phyloP scores from a whole-genome alignment of 2,329 filamentous ascomycete genomes.

The Colletotrichum magnum region DNA sequence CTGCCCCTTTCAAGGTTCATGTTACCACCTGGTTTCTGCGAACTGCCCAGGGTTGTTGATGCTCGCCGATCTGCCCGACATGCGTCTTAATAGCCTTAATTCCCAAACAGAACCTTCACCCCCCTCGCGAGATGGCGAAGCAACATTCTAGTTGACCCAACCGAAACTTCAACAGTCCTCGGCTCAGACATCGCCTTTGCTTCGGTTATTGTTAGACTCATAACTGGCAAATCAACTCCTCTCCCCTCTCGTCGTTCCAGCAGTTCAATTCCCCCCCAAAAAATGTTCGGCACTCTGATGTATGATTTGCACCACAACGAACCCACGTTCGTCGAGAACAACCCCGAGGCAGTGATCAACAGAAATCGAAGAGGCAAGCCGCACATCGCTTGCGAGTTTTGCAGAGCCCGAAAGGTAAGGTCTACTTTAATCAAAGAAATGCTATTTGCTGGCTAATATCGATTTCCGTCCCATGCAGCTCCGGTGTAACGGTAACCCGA shows the following conservation, averaged over 20 bases:
- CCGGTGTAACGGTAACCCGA: conserved; percentile 19
- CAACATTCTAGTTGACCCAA: background rate
- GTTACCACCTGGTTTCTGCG: conserved; percentile 2
- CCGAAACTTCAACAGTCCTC: background rate
- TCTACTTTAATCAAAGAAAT: background rate
- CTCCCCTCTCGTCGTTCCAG: background rate
- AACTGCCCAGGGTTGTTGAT: background rate
- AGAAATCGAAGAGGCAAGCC: conserved; percentile 17
- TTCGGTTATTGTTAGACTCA: too few species aligned
- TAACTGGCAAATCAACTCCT: background rate
- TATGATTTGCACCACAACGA: conserved; percentile 28
- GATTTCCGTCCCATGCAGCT: background rate
- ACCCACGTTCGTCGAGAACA: conserved; percentile 25
- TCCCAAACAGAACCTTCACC: background rate
- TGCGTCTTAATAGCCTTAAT: background rate
- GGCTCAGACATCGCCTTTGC: background rate
- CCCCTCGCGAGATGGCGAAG: background rate
- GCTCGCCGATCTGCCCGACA: background rate
- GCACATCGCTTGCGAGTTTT: conserved; percentile 25
- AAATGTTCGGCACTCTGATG: conserved; percentile 32
- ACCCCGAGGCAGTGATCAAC: conserved; percentile 15
- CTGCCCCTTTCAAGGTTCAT: background rate
- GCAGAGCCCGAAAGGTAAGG: conserved; percentile 22
- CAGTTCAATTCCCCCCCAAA: background rate
- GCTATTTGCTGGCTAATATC: too few species aligned